Evolutionary conservation across 345 rosid species (phyloP).

Genomic region (Hibiscus mutabilis): DNA sequence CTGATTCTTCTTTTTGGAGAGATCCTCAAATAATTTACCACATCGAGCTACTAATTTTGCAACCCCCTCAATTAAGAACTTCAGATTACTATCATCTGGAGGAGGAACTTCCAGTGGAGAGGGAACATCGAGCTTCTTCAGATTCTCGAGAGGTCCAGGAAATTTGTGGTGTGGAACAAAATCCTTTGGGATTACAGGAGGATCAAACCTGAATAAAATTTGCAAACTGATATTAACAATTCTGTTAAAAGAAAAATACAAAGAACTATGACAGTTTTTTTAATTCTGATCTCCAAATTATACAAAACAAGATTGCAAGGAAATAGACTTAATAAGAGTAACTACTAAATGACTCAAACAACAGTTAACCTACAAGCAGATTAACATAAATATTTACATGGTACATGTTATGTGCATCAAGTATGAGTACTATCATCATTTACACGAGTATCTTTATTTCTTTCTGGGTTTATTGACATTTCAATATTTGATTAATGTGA

Average conservation of each 20-base stretch:
- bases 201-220: constrained; percentile 58
- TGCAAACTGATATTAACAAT: constrained; percentile 1
- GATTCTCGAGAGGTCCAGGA: constrained; percentile 47
- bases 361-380: neutral
- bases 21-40: constrained; percentile 91
- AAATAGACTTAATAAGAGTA: neutral
- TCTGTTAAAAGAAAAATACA: neutral
- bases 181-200: constrained; percentile 74
- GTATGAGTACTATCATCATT: too few species aligned
- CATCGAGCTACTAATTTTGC: constrained; percentile 92
- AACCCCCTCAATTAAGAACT: constrained; percentile 79
- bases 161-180: constrained; percentile 74
- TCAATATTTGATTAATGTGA: neutral
- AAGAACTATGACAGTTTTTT: neutral
- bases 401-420: neutral
- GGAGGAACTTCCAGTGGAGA: constrained; percentile 70
- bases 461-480: neutral
- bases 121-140: constrained; percentile 35
- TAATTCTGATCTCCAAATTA: neutral
- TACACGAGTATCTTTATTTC: neutral
- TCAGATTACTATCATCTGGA: constrained; percentile 66
- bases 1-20: constrained; percentile 85
- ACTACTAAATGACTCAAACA: neutral
- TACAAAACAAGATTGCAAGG: neutral
- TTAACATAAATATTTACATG: neutral